Evolutionary conservation across 1,139 yeast species (phyloP).

Genomic region (Magnusiomyces suaveolens): DNA sequence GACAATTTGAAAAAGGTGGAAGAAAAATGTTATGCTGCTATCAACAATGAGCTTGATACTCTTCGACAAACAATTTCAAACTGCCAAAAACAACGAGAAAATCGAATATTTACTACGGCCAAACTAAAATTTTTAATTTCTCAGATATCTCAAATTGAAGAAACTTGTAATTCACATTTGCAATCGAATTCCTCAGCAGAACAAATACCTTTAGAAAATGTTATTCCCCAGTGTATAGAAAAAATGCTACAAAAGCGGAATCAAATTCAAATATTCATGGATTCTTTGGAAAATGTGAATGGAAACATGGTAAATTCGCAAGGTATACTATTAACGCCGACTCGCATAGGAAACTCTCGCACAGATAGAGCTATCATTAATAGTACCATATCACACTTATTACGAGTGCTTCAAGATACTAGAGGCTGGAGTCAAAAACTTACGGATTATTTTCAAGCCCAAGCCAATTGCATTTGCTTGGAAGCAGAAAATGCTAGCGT

Average conservation of each 20-base stretch:
- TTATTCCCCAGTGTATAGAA: conserved; percentile 1
- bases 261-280: conserved; percentile 1
- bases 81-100: conserved; percentile 16
- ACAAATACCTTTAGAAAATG: not conserved
- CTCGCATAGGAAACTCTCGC: conserved; percentile 2
- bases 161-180: not conserved
- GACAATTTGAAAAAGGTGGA: conserved; percentile 18
- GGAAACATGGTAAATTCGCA: not conserved
- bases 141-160: conserved; percentile 20
- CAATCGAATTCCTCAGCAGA: not conserved
- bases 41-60: conserved; percentile 20
- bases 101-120: conserved; percentile 16
- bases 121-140: conserved; percentile 16
- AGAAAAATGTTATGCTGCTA: conserved; percentile 15
- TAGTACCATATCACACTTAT: conserved; percentile 14
- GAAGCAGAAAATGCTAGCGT: conserved; percentile 15
- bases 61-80: conserved; percentile 19
- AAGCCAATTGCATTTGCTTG: conserved; percentile 17
- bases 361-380: not conserved
- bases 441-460: conserved; percentile 16
- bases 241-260: conserved; percentile 7
- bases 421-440: conserved; percentile 22
- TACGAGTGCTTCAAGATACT: conserved; percentile 21
- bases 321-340: conserved; percentile 2
- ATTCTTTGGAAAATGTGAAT: conserved; percentile 1